Evolutionary conservation across 148 eudicot genomes (phyloP).

Genomic region (Cornus suecica): DNA sequence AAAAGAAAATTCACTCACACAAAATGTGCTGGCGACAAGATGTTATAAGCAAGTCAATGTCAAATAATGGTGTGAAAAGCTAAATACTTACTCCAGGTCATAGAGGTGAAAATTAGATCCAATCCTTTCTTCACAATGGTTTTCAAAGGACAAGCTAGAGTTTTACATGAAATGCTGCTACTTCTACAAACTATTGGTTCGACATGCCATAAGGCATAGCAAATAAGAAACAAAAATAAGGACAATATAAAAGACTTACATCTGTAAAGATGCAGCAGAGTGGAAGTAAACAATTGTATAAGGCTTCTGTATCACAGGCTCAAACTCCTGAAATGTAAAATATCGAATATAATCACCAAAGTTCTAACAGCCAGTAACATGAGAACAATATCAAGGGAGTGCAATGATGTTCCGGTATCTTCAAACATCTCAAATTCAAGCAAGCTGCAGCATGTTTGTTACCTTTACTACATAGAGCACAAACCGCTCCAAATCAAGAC

Average conservation of each 20-base stretch:
- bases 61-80: background rate
- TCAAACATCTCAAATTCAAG: background rate
- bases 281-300: constrained; percentile 91
- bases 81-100: background rate
- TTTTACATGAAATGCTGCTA: background rate
- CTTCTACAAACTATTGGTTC: background rate
- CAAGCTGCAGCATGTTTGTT: constrained; percentile 2
- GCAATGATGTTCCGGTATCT: background rate
- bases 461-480: constrained; percentile 90
- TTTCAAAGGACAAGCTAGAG: background rate
- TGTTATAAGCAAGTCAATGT: too few relatives aligned
- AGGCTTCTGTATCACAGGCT: constrained; percentile 93
- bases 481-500: constrained; percentile 96
- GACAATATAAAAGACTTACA: constrained; percentile 49
- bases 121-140: background rate
- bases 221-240: background rate
- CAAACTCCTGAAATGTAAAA: constrained; percentile 77
- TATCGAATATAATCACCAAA: background rate
- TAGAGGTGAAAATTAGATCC: background rate
- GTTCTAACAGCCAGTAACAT: background rate
- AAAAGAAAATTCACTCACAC: background rate
- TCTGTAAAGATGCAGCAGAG: constrained; percentile 94
- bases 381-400: background rate
- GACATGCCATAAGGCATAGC: background rate
- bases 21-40: background rate